Evolutionary conservation across 2,329 filamentous ascomycete species (phyloP).

Genomic region (Calonectria leucothoes): DNA sequence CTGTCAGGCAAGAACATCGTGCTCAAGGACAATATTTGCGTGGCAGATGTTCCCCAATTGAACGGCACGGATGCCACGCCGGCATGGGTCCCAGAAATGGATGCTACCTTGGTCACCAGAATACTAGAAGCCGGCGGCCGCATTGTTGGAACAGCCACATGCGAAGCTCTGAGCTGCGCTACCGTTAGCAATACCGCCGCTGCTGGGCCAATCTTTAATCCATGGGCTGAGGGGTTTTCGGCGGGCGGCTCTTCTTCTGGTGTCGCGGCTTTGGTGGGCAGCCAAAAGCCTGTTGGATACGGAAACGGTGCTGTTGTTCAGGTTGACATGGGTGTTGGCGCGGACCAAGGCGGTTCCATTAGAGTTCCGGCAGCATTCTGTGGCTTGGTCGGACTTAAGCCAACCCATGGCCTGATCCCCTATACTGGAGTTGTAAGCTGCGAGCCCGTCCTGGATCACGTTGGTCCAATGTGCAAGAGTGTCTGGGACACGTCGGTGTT

Average conservation of each 20-base stretch:
- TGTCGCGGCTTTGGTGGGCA: not conserved
- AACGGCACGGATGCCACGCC: not conserved
- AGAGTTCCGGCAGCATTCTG: not conserved
- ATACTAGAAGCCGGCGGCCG: not conserved
- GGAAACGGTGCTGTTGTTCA: not conserved
- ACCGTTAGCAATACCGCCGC: slow-evolving; percentile 1
- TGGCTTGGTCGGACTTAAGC: not conserved
- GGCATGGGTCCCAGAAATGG: not conserved
- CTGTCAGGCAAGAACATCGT: not conserved
- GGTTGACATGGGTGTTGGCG: not conserved
- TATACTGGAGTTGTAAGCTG: slow-evolving; percentile 1
- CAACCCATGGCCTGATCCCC: not conserved
- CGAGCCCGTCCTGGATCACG: not conserved
- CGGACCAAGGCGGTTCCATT: not conserved
- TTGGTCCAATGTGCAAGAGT: not conserved
- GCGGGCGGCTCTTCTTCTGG: not conserved
- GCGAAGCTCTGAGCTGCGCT: not conserved
- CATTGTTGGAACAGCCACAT: not conserved
- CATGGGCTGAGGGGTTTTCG: slow-evolving; percentile 45
- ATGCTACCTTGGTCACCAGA: not conserved
- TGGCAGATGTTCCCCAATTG: not conserved
- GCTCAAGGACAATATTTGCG: not conserved
- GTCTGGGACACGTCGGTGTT: not conserved
- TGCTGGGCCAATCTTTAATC: slow-evolving; percentile 57
- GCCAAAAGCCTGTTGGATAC: not conserved